Conservation (phyloP, 2,329 filamentous ascomycete genomes). For the Onygenales sp. region DNA sequence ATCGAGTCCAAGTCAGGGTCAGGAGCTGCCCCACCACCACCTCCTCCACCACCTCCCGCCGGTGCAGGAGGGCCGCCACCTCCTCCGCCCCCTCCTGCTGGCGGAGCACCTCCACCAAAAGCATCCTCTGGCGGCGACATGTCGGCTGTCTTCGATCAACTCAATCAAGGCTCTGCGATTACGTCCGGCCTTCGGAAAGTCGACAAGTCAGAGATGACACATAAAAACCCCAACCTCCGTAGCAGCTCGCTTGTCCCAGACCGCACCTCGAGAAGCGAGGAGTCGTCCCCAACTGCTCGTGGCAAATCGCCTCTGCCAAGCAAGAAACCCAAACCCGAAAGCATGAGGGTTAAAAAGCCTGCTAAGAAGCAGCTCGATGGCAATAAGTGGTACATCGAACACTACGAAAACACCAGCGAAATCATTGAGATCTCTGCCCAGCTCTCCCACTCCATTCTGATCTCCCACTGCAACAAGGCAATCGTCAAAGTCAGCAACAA, state of each 20-base stretch:
- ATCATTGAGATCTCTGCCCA: constrained; percentile 74
- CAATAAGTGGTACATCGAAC: constrained; percentile 95
- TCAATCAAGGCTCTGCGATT: constrained; percentile 83
- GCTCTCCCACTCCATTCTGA: constrained; percentile 80
- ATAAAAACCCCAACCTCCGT: constrained; percentile 89
- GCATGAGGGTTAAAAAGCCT: constrained; percentile 74
- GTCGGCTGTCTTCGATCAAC: constrained; percentile 78
- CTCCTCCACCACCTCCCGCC: constrained; percentile 38
- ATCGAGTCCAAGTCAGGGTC: constrained; percentile 34
- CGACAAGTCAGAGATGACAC: constrained; percentile 91
- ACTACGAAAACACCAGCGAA: constrained; percentile 68
- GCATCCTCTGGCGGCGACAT: constrained; percentile 52
- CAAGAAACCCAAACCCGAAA: constrained; percentile 79
- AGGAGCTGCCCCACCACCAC: constrained; percentile 38
- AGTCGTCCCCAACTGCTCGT: constrained; percentile 40
- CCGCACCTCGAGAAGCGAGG: constrained; percentile 44
- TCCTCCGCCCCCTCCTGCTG: constrained; percentile 60
- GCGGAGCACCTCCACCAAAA: constrained; percentile 39
- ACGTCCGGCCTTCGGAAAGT: constrained; percentile 87
- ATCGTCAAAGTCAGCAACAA: constrained; percentile 87
- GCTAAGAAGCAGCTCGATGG: constrained; percentile 69
- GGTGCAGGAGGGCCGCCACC: constrained; percentile 55
- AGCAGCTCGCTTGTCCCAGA: constrained; percentile 60
- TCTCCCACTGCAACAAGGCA: constrained; percentile 83
- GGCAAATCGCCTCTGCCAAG: constrained; percentile 80